A percentile compares a stretch with the other conserved stretches of the same genome.
Evolutionary conservation across 306 rosid species (phyloP).

Genomic region (Arachis hypogaea): DNA sequence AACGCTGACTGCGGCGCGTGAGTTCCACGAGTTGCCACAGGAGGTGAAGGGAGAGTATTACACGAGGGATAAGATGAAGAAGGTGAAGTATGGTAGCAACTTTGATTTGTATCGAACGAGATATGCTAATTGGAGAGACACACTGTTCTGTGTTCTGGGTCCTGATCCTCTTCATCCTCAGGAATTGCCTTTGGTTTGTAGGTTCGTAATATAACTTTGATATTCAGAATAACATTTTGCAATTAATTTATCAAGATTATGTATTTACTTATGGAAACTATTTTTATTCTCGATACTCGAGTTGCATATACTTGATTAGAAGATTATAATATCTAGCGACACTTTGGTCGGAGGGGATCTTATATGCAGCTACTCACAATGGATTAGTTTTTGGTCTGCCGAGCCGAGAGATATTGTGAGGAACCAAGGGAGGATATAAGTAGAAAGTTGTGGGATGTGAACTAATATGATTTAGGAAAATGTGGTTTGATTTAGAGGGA

Average conservation of each 20-base stretch:
- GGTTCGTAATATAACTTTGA: neutral
- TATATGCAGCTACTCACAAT: no score
- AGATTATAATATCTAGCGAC: no score
- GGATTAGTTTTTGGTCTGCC: no score
- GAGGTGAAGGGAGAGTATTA: constrained; percentile 39
- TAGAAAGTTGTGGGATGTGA: neutral
- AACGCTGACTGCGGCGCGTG: constrained; percentile 39
- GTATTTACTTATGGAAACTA: no score
- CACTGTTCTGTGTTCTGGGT: constrained; percentile 37
- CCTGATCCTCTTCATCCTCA: neutral
- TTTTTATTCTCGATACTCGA: no score
- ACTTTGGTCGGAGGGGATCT: no score
- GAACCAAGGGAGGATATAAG: no score
- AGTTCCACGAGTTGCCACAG: constrained; percentile 43
- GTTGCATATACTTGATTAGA: no score
- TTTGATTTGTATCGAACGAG: constrained; percentile 37
- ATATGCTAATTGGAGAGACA: constrained; percentile 45
- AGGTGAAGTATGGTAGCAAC: constrained; percentile 43
- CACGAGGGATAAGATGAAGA: constrained; percentile 22
- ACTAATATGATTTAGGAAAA: neutral
- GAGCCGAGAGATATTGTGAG: no score
- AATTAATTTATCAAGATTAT: neutral
- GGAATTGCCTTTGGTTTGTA: neutral
- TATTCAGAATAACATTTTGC: neutral
- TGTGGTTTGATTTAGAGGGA: neutral